A percentile compares a stretch with the other conserved stretches of the same genome.
Conservation (phyloP, 2,329 filamentous ascomycete species). For the Xylaria sp. region DNA sequence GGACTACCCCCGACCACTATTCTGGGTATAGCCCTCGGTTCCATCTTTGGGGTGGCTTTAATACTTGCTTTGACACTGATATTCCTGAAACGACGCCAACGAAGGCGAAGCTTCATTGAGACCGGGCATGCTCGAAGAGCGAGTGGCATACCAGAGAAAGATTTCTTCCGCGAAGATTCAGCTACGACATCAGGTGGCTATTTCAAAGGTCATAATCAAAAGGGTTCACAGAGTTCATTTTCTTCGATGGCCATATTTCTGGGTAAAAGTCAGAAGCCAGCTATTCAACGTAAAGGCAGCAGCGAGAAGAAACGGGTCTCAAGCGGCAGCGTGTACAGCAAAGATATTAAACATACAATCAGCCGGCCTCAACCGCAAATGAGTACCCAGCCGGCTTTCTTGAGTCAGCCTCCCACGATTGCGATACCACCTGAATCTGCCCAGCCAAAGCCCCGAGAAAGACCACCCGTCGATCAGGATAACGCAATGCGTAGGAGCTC, state of each 20-base stretch:
- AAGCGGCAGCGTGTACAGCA: slow-evolving; percentile 66
- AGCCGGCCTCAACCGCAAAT: slow-evolving; percentile 68
- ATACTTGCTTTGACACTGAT: slow-evolving; percentile 79
- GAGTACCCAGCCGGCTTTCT: slow-evolving; percentile 47
- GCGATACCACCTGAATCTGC: slow-evolving; percentile 39
- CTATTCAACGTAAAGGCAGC: slow-evolving; percentile 64
- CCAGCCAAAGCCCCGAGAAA: slow-evolving; percentile 49
- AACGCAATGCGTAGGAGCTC: slow-evolving; percentile 69
- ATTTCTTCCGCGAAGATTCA: slow-evolving; percentile 54
- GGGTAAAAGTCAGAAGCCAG: slow-evolving; percentile 65
- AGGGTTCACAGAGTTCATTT: slow-evolving; percentile 66
- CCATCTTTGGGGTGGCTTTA: slow-evolving; percentile 77
- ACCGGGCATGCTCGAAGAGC: slow-evolving; percentile 56
- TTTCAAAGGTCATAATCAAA: slow-evolving; percentile 62
- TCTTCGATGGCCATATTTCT: slow-evolving; percentile 73
- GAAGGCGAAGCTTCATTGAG: slow-evolving; percentile 62
- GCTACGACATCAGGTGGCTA: slow-evolving; percentile 56
- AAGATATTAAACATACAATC: slow-evolving; percentile 70
- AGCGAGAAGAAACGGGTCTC: slow-evolving; percentile 64
- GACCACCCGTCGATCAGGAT: slow-evolving; percentile 50
- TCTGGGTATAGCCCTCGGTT: slow-evolving; percentile 82
- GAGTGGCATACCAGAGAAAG: slow-evolving; percentile 63
- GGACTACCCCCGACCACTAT: slow-evolving; percentile 65
- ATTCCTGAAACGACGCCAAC: slow-evolving; percentile 69
- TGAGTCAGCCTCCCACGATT: slow-evolving; percentile 39